These are phyloP conservation scores for Xanthoparmelia taractica DNA, from an alignment of 495 filamentous ascomycete species.

Conservation along the genomic window DNA sequence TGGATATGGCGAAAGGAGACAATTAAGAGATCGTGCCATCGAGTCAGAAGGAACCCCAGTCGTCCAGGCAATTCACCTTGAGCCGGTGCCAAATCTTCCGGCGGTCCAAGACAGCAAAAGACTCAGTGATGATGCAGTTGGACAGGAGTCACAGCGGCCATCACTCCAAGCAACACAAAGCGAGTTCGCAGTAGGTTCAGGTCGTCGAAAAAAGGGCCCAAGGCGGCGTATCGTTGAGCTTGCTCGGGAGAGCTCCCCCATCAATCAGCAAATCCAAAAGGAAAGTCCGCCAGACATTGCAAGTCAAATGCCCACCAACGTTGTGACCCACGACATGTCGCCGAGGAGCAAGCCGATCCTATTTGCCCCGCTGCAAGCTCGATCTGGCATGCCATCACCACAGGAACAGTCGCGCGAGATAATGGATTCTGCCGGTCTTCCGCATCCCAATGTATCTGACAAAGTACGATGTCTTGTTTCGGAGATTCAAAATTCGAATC, in stretches of 20 bases:
- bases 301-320: background rate
- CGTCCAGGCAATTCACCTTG: constrained; percentile 54
- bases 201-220: constrained; percentile 43
- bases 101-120: constrained; percentile 32
- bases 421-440: background rate
- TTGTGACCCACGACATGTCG: constrained; percentile 3
- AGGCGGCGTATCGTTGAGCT: constrained; percentile 79
- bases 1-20: constrained; percentile 71
- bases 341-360: constrained; percentile 9
- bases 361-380: constrained; percentile 5
- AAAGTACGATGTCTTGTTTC: constrained; percentile 35
- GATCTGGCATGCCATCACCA: background rate
- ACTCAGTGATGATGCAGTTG: constrained; percentile 34
- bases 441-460: constrained; percentile 16
- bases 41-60: constrained; percentile 68
- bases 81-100: constrained; percentile 29
- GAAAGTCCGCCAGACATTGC: background rate
- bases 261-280: constrained; percentile 5
- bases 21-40: constrained; percentile 72
- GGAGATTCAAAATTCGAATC: constrained; percentile 53
- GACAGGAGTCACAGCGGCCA: constrained; percentile 2
- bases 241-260: constrained; percentile 45
- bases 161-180: constrained; percentile 19
- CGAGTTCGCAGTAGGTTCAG: constrained; percentile 34
- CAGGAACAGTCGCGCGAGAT: background rate